Evolutionary conservation across 495 filamentous ascomycete species (phyloP), one percentile per base, ranked within the genome.

Genomic region (Daldinia caldariorum): DNA sequence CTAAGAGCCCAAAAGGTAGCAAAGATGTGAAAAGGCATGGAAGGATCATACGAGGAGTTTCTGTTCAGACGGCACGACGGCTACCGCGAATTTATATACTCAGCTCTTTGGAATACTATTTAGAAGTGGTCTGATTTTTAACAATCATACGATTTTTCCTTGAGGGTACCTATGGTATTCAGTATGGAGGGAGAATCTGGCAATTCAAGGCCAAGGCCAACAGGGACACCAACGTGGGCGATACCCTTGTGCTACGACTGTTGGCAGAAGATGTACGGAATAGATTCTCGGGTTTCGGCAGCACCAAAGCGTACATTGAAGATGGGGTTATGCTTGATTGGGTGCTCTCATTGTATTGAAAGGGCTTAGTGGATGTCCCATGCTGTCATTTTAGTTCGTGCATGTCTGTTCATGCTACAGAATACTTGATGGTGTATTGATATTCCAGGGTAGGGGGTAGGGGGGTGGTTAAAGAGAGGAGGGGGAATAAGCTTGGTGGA

Each of bases 101-200:
- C 67, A 70, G 58, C 57, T 61, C 67, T 58, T 59, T 20, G 53
- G 62, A 70, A 66, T 55, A 26, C 54, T 38, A 61, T 67, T 20
- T 32, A 34, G 38, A 69, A 70, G 63, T 73, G 71, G 71, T 53
- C 71, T 73, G 71, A 73, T 39, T 70, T 63, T 67, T 63, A 10
- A 18, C n/a, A 65, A 70, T 73, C 71, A 55, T 73, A 70, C 66
- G 71, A 70, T 58, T 63, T 34, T 63, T 60, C 47, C 58, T 63
- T 14, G 38, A 53, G 34, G 18, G n/a, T n/a, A n/a, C n/a, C n/a
- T 26, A 26, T 1, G 26, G 29, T 66, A 69, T 58, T 58, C 54
- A 60, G 61, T 18, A 32, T 38, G 43, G 71, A 70, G 62, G 62
- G 16, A 59, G 29, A 39, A 58, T 53, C 67, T 63, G 71, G 54